A percentile compares a stretch with the other conserved stretches of the same genome.
Evolutionary conservation across 2,329 filamentous ascomycete species (phyloP).

Genomic region (Drechslerella coelobrocha): DNA sequence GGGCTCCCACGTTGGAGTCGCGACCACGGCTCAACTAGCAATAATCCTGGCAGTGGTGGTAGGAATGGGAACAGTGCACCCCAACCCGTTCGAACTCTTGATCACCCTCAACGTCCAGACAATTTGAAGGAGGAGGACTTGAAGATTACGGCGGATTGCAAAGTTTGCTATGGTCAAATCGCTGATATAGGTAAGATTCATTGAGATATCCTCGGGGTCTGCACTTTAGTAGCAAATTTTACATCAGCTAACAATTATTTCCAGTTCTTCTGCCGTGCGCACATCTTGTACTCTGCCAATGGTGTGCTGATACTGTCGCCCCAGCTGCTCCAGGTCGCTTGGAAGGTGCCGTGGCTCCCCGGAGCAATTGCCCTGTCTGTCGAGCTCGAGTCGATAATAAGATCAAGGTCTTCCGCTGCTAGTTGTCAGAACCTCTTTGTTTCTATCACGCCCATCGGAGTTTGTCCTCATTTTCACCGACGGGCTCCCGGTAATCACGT

Average conservation of each 20-base stretch:
- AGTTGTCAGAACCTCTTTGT: neutral
- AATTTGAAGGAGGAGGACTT: conserved; percentile 51
- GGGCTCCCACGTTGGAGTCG: conserved; percentile 36
- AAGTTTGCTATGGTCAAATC: conserved; percentile 48
- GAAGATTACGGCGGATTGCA: conserved; percentile 50
- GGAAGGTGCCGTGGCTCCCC: conserved; percentile 37
- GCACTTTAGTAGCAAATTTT: neutral
- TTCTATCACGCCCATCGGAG: neutral
- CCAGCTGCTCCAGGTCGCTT: conserved; percentile 30
- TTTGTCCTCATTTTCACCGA: neutral
- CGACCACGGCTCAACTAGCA: conserved; percentile 5
- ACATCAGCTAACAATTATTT: neutral
- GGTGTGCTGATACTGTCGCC: conserved; percentile 46
- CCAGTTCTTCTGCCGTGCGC: conserved; percentile 46
- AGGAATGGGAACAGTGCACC: conserved; percentile 19
- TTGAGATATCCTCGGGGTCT: neutral
- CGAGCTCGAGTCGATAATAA: conserved; percentile 42
- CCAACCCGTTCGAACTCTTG: conserved; percentile 20
- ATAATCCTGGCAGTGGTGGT: neutral
- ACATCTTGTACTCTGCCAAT: conserved; percentile 46
- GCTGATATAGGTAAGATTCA: conserved; percentile 45
- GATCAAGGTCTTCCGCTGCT: conserved; percentile 48
- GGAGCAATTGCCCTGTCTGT: conserved; percentile 48
- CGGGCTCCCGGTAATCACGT: neutral
- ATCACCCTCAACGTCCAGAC: conserved; percentile 47